Conservation (phyloP, 345 rosid genomes). For the Rhizophora apiculata region DNA sequence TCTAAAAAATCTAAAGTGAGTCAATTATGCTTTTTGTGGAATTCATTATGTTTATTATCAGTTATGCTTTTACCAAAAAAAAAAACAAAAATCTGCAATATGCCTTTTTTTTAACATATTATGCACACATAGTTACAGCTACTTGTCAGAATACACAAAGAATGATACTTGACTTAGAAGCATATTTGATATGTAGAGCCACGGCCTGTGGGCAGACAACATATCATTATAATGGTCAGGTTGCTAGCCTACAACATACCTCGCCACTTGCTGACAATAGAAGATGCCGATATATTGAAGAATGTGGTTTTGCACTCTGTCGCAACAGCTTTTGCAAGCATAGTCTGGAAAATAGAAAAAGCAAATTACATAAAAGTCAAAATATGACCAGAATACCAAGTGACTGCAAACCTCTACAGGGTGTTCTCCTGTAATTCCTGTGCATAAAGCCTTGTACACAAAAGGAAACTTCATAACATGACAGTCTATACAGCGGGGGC, state of each 20-base stretch:
- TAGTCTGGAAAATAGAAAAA: constrained; percentile 56
- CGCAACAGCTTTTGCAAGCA: constrained; percentile 99
- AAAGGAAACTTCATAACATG: not conserved
- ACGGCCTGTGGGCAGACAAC: no score
- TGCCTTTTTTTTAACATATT: no score
- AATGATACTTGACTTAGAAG: no score
- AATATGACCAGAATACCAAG: not conserved
- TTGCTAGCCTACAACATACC: constrained; percentile 39
- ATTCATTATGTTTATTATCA: no score
- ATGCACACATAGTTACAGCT: no score
- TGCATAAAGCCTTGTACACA: not conserved
- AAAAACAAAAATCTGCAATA: no score
- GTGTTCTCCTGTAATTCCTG: not conserved
- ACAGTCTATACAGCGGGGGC: not conserved
- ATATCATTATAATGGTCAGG: not conserved
- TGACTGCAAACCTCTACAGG: constrained; percentile 1
- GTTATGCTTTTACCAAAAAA: no score
- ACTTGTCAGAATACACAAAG: no score
- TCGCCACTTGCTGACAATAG: constrained; percentile 99
- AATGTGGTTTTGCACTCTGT: constrained; percentile 98
- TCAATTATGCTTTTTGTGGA: no score
- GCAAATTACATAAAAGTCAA: constrained; percentile 8
- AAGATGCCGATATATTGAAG: constrained; percentile 96
- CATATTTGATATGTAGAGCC: no score
- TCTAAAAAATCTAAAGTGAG: no score